Evolutionary conservation across 805 yeast species (phyloP).

Genomic region (Kazachstania viticola): DNA sequence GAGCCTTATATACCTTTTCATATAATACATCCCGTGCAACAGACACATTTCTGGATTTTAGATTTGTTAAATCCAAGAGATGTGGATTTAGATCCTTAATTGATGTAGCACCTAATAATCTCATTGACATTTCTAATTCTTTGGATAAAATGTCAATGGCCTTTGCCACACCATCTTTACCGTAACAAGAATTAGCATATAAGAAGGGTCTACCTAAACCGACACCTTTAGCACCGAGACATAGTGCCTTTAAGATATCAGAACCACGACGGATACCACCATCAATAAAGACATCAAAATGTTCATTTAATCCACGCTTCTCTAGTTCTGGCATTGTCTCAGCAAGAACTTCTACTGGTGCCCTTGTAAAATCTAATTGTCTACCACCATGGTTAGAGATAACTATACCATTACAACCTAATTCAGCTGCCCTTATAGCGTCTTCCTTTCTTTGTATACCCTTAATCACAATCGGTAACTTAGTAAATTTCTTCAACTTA

Average conservation of each 20-base stretch:
- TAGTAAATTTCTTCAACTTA: constrained; percentile 43
- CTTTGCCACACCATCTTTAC: constrained; percentile 51
- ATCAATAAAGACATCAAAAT: constrained; percentile 49
- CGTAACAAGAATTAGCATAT: constrained; percentile 52
- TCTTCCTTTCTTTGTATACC: constrained; percentile 83
- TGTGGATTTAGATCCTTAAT: constrained; percentile 48
- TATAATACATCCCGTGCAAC: constrained; percentile 49
- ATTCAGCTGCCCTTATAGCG: constrained; percentile 57
- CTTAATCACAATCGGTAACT: constrained; percentile 59
- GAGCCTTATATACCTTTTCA: constrained; percentile 42
- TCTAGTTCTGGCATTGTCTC: constrained; percentile 49
- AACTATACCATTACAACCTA: constrained; percentile 69
- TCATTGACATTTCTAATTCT: constrained; percentile 68
- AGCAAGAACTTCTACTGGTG: constrained; percentile 64
- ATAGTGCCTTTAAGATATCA: constrained; percentile 53
- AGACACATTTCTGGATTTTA: constrained; percentile 30
- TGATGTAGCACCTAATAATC: constrained; percentile 59
- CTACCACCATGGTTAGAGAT: constrained; percentile 86
- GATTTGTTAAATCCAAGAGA: constrained; percentile 45
- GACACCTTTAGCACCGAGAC: constrained; percentile 60
- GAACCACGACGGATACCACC: constrained; percentile 65
- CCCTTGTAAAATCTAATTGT: constrained; percentile 72
- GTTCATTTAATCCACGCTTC: constrained; percentile 35
- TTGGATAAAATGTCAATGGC: constrained; percentile 53
- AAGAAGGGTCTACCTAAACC: constrained; percentile 60